Conservation (phyloP, 78 protist genomes). For the Emiliania huxleyi region DNA sequence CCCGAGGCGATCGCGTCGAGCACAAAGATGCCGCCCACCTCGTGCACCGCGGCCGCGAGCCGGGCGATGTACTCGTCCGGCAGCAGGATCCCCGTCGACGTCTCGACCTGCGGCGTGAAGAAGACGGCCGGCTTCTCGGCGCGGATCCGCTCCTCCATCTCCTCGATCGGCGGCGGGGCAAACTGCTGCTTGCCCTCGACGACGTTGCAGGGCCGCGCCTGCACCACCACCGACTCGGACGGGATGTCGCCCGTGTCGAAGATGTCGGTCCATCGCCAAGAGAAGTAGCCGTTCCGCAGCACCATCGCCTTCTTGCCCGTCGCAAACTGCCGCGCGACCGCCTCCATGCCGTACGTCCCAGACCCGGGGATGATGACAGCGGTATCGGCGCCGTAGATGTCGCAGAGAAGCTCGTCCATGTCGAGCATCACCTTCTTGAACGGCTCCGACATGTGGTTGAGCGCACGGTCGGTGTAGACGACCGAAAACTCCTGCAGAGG, state of each 20-base stretch:
- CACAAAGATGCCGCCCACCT: slow-evolving; percentile 34
- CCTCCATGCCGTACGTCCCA: slow-evolving; percentile 62
- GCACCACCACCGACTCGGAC: neutral
- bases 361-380: slow-evolving; percentile 44
- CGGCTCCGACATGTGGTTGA: slow-evolving; percentile 51
- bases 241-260: slow-evolving; percentile 32
- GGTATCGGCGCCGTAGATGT: slow-evolving; percentile 27
- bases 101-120: slow-evolving; percentile 65
- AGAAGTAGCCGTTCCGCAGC: slow-evolving; percentile 52
- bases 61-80: slow-evolving; percentile 23
- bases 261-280: slow-evolving; percentile 53
- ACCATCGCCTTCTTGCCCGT: slow-evolving; percentile 38
- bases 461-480: slow-evolving; percentile 58
- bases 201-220: neutral
- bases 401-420: neutral
- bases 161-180: neutral
- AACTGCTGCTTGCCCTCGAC: neutral
- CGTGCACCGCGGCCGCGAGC: slow-evolving; percentile 38
- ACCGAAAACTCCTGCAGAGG: slow-evolving; percentile 45
- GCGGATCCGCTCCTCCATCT: neutral
- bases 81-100: slow-evolving; percentile 48
- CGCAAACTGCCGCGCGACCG: slow-evolving; percentile 55
- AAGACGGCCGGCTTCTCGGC: slow-evolving; percentile 28
- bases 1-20: slow-evolving; percentile 53
- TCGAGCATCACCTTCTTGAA: slow-evolving; percentile 41